Conservation (phyloP, 768 basidiomycete species). For the Rossbeevera mucosa region DNA sequence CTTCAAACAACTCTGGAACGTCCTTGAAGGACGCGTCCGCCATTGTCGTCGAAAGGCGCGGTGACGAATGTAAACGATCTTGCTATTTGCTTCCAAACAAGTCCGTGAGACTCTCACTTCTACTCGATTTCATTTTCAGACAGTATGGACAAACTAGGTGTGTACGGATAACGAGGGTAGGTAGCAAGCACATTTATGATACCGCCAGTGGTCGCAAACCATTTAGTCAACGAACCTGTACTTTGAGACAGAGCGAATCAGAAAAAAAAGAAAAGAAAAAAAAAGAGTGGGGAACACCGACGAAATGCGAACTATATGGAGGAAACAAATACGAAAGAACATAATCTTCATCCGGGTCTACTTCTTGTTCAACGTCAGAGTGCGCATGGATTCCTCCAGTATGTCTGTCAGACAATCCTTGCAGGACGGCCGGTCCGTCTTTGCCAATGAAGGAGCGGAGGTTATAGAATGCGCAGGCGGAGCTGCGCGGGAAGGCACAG, state of each 20-base stretch:
- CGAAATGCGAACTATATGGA: background rate
- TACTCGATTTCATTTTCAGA: slow-evolving; percentile 1
- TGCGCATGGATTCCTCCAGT: slow-evolving; percentile 67
- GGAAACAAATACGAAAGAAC: background rate
- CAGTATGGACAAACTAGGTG: slow-evolving; percentile 3
- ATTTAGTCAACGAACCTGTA: slow-evolving; percentile 11
- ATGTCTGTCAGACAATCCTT: slow-evolving; percentile 35
- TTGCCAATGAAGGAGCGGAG: slow-evolving; percentile 8
- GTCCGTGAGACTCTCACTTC: slow-evolving; percentile 8
- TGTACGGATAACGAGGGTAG: slow-evolving; percentile 15
- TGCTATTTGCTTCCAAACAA: slow-evolving; percentile 28
- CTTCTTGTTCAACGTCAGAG: slow-evolving; percentile 58
- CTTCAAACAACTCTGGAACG: slow-evolving; percentile 96
- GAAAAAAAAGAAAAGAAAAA: background rate
- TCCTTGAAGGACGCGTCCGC: slow-evolving; percentile 83
- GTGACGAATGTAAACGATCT: background rate
- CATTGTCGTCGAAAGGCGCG: slow-evolving; percentile 32
- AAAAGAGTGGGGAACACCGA: slow-evolving; percentile 12
- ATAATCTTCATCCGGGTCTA: slow-evolving; percentile 1
- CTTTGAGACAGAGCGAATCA: background rate
- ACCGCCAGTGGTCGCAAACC: slow-evolving; percentile 4
- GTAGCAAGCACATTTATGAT: slow-evolving; percentile 2
- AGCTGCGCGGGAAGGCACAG: slow-evolving; percentile 4
- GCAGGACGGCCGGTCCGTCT: slow-evolving; percentile 18
- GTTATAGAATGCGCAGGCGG: background rate